Evolutionary conservation across 306 rosid genomes (phyloP).

Genomic region (Nissolia schottii): DNA sequence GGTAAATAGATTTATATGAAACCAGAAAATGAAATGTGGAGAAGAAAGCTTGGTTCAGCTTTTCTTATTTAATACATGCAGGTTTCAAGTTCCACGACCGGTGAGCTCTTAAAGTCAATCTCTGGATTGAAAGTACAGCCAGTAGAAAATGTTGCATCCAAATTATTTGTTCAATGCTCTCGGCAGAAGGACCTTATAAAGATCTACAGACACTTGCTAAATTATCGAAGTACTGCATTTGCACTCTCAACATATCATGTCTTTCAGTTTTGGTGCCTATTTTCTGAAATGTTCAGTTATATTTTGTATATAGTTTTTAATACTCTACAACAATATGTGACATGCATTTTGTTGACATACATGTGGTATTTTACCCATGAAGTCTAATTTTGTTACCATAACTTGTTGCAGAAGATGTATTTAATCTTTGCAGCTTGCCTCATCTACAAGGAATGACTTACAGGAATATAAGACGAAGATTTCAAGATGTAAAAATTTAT

Average conservation of each 20-base stretch:
- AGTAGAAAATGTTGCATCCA: conserved; percentile 89
- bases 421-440: conserved; percentile 71
- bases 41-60: conserved; percentile 20
- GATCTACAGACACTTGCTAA: conserved; percentile 95
- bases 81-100: conserved; percentile 85
- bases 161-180: conserved; percentile 96
- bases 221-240: conserved; percentile 63
- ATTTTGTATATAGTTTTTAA: too few relatives aligned
- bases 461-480: conserved; percentile 53
- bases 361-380: not conserved
- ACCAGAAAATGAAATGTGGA: not conserved
- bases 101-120: conserved; percentile 82
- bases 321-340: too few relatives aligned
- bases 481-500: conserved; percentile 67
- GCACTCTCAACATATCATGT: conserved; percentile 5
- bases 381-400: conserved; percentile 22
- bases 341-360: not conserved
- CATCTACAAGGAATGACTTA: conserved; percentile 60
- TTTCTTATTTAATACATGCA: conserved; percentile 36
- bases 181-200: conserved; percentile 94
- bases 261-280: conserved; percentile 5
- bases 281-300: conserved; percentile 16
- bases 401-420: conserved; percentile 79
- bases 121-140: conserved; percentile 83
- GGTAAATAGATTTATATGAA: conserved; percentile 38